phyloP scores from a whole-genome alignment of 345 rosid species.

The Gossypium bickii region DNA sequence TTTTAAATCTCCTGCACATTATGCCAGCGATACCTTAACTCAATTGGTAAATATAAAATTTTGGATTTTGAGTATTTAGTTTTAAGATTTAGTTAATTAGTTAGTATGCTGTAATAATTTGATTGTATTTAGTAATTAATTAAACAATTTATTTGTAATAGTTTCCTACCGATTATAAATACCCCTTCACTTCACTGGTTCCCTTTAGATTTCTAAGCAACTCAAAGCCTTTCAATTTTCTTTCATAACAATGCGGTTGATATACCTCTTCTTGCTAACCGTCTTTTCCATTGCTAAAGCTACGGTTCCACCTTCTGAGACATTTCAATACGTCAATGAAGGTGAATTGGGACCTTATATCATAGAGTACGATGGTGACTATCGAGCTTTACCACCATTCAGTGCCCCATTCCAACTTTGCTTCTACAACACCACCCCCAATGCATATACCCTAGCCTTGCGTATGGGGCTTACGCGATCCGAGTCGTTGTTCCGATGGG shows the following conservation, averaged over 20 bases:
- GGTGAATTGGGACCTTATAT: background rate
- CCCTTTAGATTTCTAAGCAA: background rate
- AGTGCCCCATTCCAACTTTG: constrained; percentile 36
- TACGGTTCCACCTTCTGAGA: background rate
- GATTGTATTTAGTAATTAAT: no score
- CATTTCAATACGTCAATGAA: background rate
- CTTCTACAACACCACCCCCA: constrained; percentile 50
- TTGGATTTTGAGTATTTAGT: no score
- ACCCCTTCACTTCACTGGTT: background rate
- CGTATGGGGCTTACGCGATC: constrained; percentile 36
- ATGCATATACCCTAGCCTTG: constrained; percentile 39
- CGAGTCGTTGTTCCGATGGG: constrained; percentile 45
- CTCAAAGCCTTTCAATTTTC: background rate
- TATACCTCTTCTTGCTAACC: background rate
- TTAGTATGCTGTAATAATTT: no score
- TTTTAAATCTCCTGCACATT: background rate
- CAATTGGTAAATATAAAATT: no score
- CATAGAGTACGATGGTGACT: background rate
- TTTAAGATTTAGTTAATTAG: no score
- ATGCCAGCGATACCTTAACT: background rate
- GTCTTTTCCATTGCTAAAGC: background rate
- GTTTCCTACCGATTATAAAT: background rate
- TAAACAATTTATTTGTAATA: no score
- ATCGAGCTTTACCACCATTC: background rate
- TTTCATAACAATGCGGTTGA: background rate